Evolutionary conservation across 1,139 yeast species (phyloP).

Genomic region (Taiozyma sp.): DNA sequence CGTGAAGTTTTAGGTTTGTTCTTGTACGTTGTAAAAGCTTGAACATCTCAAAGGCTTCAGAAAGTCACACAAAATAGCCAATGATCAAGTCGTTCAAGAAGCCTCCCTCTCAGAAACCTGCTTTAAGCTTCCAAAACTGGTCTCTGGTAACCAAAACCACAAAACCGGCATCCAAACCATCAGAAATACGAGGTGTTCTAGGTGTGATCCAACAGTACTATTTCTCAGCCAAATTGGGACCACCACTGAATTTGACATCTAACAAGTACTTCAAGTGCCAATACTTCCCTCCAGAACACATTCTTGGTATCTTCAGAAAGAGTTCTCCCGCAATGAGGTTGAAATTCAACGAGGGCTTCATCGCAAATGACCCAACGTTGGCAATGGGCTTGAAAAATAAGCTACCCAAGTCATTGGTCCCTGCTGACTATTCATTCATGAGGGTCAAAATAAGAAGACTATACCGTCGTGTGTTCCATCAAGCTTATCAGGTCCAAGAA

Average conservation of each 20-base stretch:
- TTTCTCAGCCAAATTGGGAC: conserved; percentile 10
- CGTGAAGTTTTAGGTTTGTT: not conserved
- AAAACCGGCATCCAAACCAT: conserved; percentile 2
- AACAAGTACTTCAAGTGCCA: conserved; percentile 25
- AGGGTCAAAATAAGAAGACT: conserved; percentile 37
- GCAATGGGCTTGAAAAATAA: conserved; percentile 8
- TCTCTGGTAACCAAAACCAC: not conserved
- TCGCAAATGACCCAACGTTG: conserved; percentile 23
- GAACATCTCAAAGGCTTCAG: no score
- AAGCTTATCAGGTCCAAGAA: conserved; percentile 23
- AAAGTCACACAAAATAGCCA: not conserved
- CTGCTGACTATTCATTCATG: conserved; percentile 36
- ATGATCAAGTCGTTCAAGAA: not conserved
- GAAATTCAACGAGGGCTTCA: conserved; percentile 22
- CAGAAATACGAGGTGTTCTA: conserved; percentile 13
- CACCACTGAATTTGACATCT: conserved; percentile 2
- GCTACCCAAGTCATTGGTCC: conserved; percentile 27
- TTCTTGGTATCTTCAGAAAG: conserved; percentile 41
- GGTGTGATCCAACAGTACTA: conserved; percentile 15
- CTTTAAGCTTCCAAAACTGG: not conserved
- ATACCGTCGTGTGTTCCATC: conserved; percentile 30
- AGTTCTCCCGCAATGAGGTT: conserved; percentile 42
- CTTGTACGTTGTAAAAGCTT: no score
- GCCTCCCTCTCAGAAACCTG: not conserved
- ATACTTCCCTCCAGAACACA: conserved; percentile 44